These are phyloP conservation scores for Phialocephala sp. DNA, from an alignment of 2,329 filamentous ascomycete species.

Conservation along the genomic window DNA sequence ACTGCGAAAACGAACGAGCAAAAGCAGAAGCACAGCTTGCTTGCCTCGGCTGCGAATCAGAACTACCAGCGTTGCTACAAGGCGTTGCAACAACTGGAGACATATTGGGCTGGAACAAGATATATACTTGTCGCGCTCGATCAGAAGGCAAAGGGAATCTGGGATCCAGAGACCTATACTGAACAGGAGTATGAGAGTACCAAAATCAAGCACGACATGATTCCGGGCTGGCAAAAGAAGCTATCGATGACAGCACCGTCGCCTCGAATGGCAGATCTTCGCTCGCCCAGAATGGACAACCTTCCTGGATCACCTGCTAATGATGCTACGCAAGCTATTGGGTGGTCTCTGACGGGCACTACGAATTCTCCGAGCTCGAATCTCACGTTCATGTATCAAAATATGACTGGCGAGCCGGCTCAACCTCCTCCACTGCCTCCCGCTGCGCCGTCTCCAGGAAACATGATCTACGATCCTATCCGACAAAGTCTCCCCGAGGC, in stretches of 20 bases:
- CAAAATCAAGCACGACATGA: slow-evolving; percentile 55
- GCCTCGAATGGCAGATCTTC: slow-evolving; percentile 38
- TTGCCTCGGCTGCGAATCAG: slow-evolving; percentile 81
- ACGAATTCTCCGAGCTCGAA: slow-evolving; percentile 86
- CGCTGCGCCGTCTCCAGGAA: slow-evolving; percentile 57
- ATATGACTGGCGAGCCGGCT: slow-evolving; percentile 28
- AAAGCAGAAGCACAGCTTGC: slow-evolving; percentile 68
- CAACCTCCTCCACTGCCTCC: slow-evolving; percentile 28
- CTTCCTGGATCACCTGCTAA: slow-evolving; percentile 53
- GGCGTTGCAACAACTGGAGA: slow-evolving; percentile 78
- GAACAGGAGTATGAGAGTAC: slow-evolving; percentile 78
- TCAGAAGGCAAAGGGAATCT: slow-evolving; percentile 86
- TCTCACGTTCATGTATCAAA: slow-evolving; percentile 74
- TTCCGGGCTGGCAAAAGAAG: slow-evolving; percentile 45
- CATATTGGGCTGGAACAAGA: slow-evolving; percentile 84
- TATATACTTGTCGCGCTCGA: slow-evolving; percentile 88
- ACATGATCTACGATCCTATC: slow-evolving; percentile 66
- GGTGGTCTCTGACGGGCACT: slow-evolving; percentile 86
- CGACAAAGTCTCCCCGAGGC: slow-evolving; percentile 59
- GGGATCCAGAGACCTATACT: slow-evolving; percentile 73
- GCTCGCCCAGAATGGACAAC: slow-evolving; percentile 53
- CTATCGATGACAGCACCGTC: slow-evolving; percentile 34
- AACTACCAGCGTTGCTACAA: slow-evolving; percentile 90
- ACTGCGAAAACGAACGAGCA: slow-evolving; percentile 40
- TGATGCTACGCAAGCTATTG: slow-evolving; percentile 62